Conservation (phyloP, 352 stramenopile species). For the Blastocystis sp. region DNA sequence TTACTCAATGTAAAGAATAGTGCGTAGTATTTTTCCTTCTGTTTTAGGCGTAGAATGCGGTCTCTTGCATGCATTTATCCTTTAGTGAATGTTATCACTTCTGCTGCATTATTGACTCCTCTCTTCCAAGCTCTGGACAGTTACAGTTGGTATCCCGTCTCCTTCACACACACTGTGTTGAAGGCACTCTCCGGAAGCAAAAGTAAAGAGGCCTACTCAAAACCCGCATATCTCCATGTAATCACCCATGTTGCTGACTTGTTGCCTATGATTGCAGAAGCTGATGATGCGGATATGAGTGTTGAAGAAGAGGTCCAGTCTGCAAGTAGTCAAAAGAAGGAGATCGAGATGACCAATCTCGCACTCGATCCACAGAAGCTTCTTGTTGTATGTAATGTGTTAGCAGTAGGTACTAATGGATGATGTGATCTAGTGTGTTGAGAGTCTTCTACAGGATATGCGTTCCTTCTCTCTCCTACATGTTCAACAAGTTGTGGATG, state of each 20-base stretch:
- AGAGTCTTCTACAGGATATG: background rate
- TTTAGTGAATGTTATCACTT: slow-evolving; percentile 22
- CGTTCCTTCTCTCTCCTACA: slow-evolving; percentile 27
- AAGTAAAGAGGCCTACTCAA: slow-evolving; percentile 22
- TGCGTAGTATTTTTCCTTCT: background rate
- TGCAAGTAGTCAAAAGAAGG: background rate
- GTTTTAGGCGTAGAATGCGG: background rate
- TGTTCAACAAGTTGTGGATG: slow-evolving; percentile 24
- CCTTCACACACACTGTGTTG: background rate
- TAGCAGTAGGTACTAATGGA: background rate
- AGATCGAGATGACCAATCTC: slow-evolving; percentile 19
- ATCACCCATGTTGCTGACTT: slow-evolving; percentile 5
- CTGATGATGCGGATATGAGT: background rate
- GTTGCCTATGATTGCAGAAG: background rate
- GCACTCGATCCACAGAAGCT: background rate
- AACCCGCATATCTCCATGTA: slow-evolving; percentile 27
- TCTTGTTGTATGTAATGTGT: background rate
- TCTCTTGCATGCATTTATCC: slow-evolving; percentile 15
- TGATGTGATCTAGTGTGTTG: background rate
- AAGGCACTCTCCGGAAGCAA: slow-evolving; percentile 5
- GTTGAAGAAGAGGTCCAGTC: too few relatives aligned
- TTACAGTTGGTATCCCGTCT: slow-evolving; percentile 10
- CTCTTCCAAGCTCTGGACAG: slow-evolving; percentile 17
- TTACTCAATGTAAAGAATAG: background rate
- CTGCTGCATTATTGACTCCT: slow-evolving; percentile 16